phyloP scores from a whole-genome alignment of 305 asterid species.

The Fraxinus angustifolia region DNA sequence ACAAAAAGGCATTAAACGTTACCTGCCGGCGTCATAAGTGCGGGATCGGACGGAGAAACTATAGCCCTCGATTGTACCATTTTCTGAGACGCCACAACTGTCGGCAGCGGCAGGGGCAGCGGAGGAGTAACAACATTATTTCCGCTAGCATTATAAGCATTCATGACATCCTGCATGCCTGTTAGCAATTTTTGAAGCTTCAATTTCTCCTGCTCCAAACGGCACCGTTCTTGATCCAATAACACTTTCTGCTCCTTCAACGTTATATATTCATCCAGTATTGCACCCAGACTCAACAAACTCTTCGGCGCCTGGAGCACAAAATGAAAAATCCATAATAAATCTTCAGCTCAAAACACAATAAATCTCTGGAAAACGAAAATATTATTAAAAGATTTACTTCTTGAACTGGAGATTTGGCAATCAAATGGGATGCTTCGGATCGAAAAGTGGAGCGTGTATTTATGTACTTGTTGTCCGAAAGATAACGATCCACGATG shows the following conservation, averaged over 20 bases:
- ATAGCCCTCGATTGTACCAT: constrained; percentile 18
- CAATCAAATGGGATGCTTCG: constrained; percentile 68
- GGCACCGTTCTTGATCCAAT: constrained; percentile 66
- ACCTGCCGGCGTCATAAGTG: constrained; percentile 52
- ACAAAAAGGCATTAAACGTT: constrained; percentile 20
- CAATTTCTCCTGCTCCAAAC: constrained; percentile 67
- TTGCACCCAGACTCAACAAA: constrained; percentile 71
- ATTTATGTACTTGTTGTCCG: constrained; percentile 49
- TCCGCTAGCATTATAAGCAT: constrained; percentile 48
- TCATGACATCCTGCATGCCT: constrained; percentile 83
- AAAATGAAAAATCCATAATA: neutral
- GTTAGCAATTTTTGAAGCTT: constrained; percentile 63
- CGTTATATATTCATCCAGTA: constrained; percentile 82
- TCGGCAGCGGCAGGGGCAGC: constrained; percentile 32
- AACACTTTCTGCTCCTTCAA: constrained; percentile 76
- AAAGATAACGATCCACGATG: constrained; percentile 93
- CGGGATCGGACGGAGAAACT: constrained; percentile 30
- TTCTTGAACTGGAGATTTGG: constrained; percentile 71
- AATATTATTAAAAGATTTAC: constrained; percentile 26
- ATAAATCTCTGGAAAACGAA: neutral
- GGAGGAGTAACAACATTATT: constrained; percentile 35
- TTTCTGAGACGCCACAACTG: constrained; percentile 27
- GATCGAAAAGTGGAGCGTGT: constrained; percentile 67
- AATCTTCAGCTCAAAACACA: neutral
- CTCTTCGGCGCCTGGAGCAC: constrained; percentile 66